Conservation (phyloP, 2,329 filamentous ascomycete species). For the Cryphonectria nitschkei region DNA sequence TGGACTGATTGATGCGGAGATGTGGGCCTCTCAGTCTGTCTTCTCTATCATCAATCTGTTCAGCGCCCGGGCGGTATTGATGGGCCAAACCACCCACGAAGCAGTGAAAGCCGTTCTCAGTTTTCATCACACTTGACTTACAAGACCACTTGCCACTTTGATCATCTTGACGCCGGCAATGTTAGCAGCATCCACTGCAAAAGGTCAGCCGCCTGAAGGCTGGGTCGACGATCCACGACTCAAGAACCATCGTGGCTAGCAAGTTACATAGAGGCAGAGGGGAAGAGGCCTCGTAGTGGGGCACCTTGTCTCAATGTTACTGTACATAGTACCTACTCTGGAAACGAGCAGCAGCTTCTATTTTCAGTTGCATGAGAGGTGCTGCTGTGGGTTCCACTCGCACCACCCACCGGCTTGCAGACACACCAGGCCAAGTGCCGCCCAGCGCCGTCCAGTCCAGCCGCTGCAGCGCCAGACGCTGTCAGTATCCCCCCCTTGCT, state of each 20-base stretch:
- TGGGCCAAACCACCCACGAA: background rate
- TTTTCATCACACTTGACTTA: background rate
- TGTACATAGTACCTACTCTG: background rate
- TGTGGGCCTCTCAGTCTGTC: background rate
- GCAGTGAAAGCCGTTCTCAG: background rate
- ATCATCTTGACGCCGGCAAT: background rate
- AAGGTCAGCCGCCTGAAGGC: background rate
- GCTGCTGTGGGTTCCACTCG: background rate
- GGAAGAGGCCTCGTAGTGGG: background rate
- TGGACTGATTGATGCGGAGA: background rate
- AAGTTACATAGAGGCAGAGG: too few species aligned
- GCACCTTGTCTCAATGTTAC: background rate
- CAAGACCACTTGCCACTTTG: background rate
- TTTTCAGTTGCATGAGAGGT: background rate
- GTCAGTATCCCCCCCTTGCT: background rate
- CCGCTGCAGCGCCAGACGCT: background rate
- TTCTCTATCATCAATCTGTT: background rate
- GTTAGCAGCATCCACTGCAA: background rate
- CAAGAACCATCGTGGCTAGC: too few species aligned
- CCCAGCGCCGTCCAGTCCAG: background rate
- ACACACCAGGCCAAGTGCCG: background rate
- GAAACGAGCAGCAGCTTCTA: background rate
- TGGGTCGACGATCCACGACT: background rate
- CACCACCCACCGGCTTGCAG: too few species aligned
- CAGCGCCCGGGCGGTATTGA: background rate